Conservation (phyloP, 495 filamentous ascomycete genomes). For the Podospora australis region DNA sequence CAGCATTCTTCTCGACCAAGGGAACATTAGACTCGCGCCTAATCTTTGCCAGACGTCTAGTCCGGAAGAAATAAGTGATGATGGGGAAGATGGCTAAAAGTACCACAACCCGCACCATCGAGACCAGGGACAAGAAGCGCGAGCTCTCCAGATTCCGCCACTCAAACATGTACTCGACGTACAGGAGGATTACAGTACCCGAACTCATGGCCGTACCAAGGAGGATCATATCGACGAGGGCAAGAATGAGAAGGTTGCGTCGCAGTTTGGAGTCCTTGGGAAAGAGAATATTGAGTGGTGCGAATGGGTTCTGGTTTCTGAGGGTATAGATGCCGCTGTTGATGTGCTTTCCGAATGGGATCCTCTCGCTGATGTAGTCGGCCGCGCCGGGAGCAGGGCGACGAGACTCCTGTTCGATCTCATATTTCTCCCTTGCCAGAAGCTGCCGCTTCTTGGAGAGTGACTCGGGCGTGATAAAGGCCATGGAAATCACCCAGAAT, state of each 20-base stretch:
- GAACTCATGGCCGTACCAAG: constrained; percentile 79
- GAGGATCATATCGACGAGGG: constrained; percentile 68
- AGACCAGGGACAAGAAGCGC: constrained; percentile 70
- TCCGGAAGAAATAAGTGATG: constrained; percentile 63
- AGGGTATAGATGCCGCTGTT: constrained; percentile 14
- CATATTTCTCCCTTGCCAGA: constrained; percentile 61
- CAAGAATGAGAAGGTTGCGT: constrained; percentile 71
- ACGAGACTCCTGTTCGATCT: constrained; percentile 18
- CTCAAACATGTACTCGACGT: constrained; percentile 67
- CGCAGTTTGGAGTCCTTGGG: constrained; percentile 62
- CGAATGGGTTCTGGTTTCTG: constrained; percentile 52
- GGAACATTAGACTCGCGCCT: constrained; percentile 25
- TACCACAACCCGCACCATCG: constrained; percentile 62
- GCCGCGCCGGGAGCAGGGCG: constrained; percentile 10
- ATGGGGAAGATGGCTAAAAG: constrained; percentile 70
- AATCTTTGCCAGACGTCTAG: constrained; percentile 29
- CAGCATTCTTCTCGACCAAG: constrained; percentile 45
- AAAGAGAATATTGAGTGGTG: constrained; percentile 69
- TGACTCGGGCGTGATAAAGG: constrained; percentile 74
- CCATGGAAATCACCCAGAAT: constrained; percentile 61
- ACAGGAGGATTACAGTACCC: constrained; percentile 70
- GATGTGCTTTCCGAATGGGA: constrained; percentile 17
- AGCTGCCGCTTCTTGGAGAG: constrained; percentile 61
- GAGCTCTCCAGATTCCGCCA: constrained; percentile 77
- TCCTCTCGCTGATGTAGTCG: neutral